Conservation (phyloP, 2,329 filamentous ascomycete species). For the Diaporthe vexans region DNA sequence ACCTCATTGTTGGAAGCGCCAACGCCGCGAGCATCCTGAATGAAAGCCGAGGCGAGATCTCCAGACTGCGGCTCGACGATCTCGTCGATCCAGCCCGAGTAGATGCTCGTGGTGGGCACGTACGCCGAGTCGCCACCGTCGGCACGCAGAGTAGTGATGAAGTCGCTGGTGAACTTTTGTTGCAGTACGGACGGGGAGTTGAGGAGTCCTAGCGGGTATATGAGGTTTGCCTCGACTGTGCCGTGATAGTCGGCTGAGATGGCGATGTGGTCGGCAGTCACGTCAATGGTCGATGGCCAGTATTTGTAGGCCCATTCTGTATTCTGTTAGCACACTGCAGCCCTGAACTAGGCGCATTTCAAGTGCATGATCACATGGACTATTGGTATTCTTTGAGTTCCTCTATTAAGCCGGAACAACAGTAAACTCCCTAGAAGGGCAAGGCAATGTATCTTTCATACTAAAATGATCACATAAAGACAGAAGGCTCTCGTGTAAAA, state of each 20-base stretch:
- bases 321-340: neutral
- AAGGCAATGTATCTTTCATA: too few species aligned
- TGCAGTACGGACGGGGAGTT: conserved; percentile 53
- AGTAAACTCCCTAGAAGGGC: too few species aligned
- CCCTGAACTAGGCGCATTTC: neutral
- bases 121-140: conserved; percentile 64
- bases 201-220: neutral
- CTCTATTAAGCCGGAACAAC: too few species aligned
- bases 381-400: too few species aligned
- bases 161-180: conserved; percentile 59
- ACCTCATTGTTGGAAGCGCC: conserved; percentile 62
- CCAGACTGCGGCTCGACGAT: conserved; percentile 65
- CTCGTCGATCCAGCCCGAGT: conserved; percentile 62
- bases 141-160: conserved; percentile 56
- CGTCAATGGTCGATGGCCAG: conserved; percentile 60
- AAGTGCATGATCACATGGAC: neutral
- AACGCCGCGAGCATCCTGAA: conserved; percentile 56
- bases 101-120: conserved; percentile 68
- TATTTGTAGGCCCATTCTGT: conserved; percentile 67
- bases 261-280: conserved; percentile 62
- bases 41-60: conserved; percentile 58
- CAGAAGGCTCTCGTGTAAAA: too few species aligned
- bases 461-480: neutral
- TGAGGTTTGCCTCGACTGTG: conserved; percentile 44
- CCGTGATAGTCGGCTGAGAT: conserved; percentile 63